phyloP scores from a whole-genome alignment of 176 grass and related monocot genomes.

The Oropetium thomaeum region DNA sequence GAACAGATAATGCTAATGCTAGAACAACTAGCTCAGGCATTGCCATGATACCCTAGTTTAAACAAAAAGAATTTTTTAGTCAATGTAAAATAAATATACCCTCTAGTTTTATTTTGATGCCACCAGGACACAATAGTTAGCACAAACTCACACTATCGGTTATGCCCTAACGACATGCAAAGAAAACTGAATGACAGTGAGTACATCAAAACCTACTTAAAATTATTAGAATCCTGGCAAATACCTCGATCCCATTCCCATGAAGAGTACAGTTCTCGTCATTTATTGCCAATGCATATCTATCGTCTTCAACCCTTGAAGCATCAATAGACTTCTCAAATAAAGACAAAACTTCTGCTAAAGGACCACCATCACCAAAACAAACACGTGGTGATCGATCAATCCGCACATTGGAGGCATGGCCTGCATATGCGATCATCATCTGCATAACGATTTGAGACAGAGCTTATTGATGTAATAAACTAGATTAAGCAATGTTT shows the following conservation, averaged over 20 bases:
- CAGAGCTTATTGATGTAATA: neutral
- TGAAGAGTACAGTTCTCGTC: slow-evolving; percentile 38
- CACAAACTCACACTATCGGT: neutral
- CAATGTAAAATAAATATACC: neutral
- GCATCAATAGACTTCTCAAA: slow-evolving; percentile 55
- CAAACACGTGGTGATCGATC: slow-evolving; percentile 48
- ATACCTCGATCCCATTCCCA: slow-evolving; percentile 79
- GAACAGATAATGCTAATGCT: slow-evolving; percentile 66
- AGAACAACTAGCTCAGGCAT: slow-evolving; percentile 84
- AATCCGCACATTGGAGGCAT: slow-evolving; percentile 66
- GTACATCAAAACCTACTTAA: slow-evolving; percentile 20
- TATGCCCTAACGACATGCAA: neutral
- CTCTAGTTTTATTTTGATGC: neutral
- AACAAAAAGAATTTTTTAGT: slow-evolving; percentile 5
- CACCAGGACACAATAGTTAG: neutral
- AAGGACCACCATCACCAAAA: slow-evolving; percentile 64
- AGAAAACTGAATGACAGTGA: neutral
- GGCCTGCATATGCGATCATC: slow-evolving; percentile 66
- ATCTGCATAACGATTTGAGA: slow-evolving; percentile 43
- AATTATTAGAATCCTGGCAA: slow-evolving; percentile 12
- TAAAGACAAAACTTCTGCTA: slow-evolving; percentile 69
- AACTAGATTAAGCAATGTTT: neutral
- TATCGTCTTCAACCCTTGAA: slow-evolving; percentile 29
- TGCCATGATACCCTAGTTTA: slow-evolving; percentile 57
- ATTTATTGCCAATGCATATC: slow-evolving; percentile 30